A percentile compares a stretch with the other conserved stretches of the same genome.
Evolutionary conservation across 805 yeast genomes (phyloP).

Genomic region (Saturnispora sanitii): DNA sequence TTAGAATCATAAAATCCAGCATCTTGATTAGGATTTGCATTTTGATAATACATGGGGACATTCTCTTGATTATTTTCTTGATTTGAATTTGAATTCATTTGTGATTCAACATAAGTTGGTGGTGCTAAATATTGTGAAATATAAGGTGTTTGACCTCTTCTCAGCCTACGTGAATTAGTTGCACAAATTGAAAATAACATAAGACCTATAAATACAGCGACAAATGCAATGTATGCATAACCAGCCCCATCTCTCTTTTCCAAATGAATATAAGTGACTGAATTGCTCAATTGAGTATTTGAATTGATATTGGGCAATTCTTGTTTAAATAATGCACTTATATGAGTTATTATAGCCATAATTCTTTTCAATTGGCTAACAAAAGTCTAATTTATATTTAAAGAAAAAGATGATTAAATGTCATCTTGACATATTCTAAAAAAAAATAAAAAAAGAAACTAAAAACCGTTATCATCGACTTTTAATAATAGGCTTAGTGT

Average conservation of each 20-base stretch:
- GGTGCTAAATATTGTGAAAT: constrained; percentile 50
- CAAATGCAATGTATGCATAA: constrained; percentile 33
- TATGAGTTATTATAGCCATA: no score
- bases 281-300: no score
- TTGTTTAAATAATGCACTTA: no score
- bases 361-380: no score
- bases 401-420: no score
- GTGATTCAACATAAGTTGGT: constrained; percentile 62
- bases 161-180: constrained; percentile 44
- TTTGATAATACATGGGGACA: constrained; percentile 63
- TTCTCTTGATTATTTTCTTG: constrained; percentile 28
- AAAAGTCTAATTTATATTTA: no score
- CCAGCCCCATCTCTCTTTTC: constrained; percentile 1
- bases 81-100: constrained; percentile 23
- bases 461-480: no score
- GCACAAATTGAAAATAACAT: constrained; percentile 41
- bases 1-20: constrained; percentile 64
- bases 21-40: constrained; percentile 56
- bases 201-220: constrained; percentile 43
- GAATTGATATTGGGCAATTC: no score
- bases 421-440: no score
- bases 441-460: no score
- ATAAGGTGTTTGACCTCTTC: constrained; percentile 49
- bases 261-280: background rate
- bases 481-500: no score